Conservation (phyloP, 2,329 filamentous ascomycete genomes). For the Fusarium praegraminearum region DNA sequence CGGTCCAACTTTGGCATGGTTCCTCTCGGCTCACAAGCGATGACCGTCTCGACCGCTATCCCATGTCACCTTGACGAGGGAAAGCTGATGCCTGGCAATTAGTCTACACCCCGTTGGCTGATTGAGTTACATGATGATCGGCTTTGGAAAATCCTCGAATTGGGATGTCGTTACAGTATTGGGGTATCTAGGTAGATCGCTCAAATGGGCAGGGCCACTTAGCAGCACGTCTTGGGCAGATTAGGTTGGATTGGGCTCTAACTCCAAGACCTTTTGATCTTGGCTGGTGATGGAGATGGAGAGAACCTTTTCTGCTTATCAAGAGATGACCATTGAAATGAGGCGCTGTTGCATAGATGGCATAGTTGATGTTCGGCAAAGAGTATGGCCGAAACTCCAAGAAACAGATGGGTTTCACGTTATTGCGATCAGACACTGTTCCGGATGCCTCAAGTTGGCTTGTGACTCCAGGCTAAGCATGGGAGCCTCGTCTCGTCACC, state of each 20-base stretch:
- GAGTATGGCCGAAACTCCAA: constrained; percentile 5
- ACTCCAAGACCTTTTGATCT: constrained; percentile 26
- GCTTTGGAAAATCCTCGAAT: constrained; percentile 34
- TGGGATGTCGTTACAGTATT: constrained; percentile 19
- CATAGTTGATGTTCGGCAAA: constrained; percentile 21
- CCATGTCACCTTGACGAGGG: constrained; percentile 38
- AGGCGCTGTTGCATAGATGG: not conserved
- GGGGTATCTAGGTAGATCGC: constrained; percentile 15
- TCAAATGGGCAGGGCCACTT: constrained; percentile 15
- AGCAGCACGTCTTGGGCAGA: not conserved
- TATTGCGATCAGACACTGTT: constrained; percentile 3
- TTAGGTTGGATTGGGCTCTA: constrained; percentile 21
- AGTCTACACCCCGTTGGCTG: constrained; percentile 4
- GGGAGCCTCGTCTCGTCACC: constrained; percentile 41
- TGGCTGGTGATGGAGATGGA: constrained; percentile 8
- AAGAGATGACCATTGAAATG: not conserved
- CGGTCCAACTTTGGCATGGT: constrained; percentile 41
- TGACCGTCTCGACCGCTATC: constrained; percentile 27
- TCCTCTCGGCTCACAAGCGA: constrained; percentile 28
- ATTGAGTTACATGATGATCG: constrained; percentile 44
- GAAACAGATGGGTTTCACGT: constrained; percentile 21
- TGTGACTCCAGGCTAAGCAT: constrained; percentile 13
- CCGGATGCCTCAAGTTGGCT: constrained; percentile 3
- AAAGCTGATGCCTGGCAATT: constrained; percentile 17
- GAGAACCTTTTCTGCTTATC: constrained; percentile 9